Conservation (phyloP, 805 yeast genomes). For the Ogataea methanolica region DNA sequence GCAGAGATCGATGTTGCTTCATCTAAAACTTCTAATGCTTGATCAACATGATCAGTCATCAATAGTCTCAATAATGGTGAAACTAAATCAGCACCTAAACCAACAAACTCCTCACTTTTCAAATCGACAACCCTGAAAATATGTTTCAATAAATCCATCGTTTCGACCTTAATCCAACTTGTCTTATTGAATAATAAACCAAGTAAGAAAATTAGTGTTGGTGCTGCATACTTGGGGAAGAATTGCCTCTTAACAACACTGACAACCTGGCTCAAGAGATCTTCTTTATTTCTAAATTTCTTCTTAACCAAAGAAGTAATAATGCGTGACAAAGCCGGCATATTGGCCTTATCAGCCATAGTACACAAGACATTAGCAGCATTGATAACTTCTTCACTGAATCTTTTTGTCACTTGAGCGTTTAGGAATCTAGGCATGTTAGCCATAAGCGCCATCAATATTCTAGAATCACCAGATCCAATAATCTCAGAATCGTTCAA, state of each 20-base stretch:
- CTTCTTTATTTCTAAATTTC: slow-evolving; percentile 85
- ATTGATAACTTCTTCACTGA: slow-evolving; percentile 44
- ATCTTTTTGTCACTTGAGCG: slow-evolving; percentile 58
- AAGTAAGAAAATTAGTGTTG: slow-evolving; percentile 65
- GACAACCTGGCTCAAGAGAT: slow-evolving; percentile 78
- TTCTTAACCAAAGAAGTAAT: slow-evolving; percentile 71
- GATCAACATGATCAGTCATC: slow-evolving; percentile 82
- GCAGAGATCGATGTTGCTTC: slow-evolving; percentile 84
- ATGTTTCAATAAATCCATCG: slow-evolving; percentile 69
- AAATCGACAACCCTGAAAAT: slow-evolving; percentile 76
- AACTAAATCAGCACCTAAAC: slow-evolving; percentile 92
- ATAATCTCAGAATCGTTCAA: slow-evolving; percentile 71
- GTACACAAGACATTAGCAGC: slow-evolving; percentile 54
- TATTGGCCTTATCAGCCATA: slow-evolving; percentile 54
- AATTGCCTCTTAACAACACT: slow-evolving; percentile 62
- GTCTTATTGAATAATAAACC: slow-evolving; percentile 76
- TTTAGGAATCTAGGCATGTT: slow-evolving; percentile 83
- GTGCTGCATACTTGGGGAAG: slow-evolving; percentile 72
- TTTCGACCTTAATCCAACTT: slow-evolving; percentile 76
- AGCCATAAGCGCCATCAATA: slow-evolving; percentile 67
- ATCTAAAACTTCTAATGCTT: slow-evolving; percentile 86
- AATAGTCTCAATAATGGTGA: slow-evolving; percentile 80
- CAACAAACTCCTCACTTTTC: slow-evolving; percentile 70
- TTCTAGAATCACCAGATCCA: slow-evolving; percentile 63
- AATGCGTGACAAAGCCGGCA: slow-evolving; percentile 59